These are phyloP conservation scores for Prunus campanulata DNA, from an alignment of 306 rosid species.

Conservation along the genomic window DNA sequence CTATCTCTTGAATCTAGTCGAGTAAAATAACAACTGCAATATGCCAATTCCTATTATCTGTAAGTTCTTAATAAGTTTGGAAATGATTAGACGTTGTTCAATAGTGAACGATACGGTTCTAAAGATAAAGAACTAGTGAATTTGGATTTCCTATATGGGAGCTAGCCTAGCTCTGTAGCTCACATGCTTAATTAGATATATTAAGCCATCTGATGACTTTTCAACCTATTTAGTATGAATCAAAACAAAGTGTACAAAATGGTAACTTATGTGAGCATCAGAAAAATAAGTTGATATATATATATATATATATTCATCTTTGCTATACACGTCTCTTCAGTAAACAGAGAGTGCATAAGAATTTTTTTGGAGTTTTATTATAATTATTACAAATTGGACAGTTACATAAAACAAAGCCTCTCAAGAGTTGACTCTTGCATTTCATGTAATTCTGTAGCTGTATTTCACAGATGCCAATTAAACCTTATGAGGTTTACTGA, in stretches of 20 bases:
- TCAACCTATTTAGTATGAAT: background rate
- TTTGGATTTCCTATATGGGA: background rate
- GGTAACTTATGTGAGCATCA: background rate
- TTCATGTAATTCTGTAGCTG: conserved; percentile 12
- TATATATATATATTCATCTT: background rate
- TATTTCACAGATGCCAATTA: background rate
- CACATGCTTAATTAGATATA: background rate
- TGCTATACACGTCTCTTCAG: background rate
- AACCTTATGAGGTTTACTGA: conserved; percentile 10
- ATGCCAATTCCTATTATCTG: background rate
- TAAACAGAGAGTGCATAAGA: background rate
- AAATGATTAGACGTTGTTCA: background rate
- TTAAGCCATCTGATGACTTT: background rate
- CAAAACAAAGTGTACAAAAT: background rate
- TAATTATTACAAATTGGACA: background rate
- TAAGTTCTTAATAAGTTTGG: background rate
- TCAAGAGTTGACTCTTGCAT: background rate
- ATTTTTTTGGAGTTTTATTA: background rate
- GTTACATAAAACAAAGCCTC: background rate
- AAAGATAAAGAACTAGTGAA: background rate
- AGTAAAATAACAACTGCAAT: background rate
- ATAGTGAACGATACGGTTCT: background rate
- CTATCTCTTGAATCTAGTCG: conserved; percentile 13
- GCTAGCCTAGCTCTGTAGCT: background rate
- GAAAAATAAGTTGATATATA: background rate